phyloP scores from a whole-genome alignment of 2,329 filamentous ascomycete genomes.

The Epicoccum nigrum region DNA sequence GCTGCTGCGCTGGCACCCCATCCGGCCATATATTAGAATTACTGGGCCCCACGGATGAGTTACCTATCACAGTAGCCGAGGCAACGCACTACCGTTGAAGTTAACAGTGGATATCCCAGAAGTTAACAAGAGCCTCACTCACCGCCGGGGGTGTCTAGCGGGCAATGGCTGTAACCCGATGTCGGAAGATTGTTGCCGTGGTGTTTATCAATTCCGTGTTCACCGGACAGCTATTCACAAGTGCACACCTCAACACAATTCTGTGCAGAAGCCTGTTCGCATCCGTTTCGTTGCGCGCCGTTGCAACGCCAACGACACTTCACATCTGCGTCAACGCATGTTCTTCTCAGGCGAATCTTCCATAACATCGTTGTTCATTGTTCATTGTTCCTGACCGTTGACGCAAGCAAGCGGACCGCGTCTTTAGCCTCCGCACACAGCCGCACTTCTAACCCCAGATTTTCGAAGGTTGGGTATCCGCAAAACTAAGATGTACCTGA shows the following conservation, averaged over 20 bases:
- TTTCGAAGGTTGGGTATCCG: constrained; percentile 21
- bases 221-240: constrained; percentile 10
- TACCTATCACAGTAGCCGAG: constrained; percentile 18
- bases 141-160: constrained; percentile 8
- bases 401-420: constrained; percentile 16
- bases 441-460: constrained; percentile 16
- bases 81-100: constrained; percentile 15
- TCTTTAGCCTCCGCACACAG: constrained; percentile 15
- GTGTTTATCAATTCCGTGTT: constrained; percentile 11
- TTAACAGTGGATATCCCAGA: constrained; percentile 16
- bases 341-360: neutral
- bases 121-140: constrained; percentile 19
- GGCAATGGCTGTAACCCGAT: constrained; percentile 1
- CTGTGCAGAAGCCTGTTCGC: constrained; percentile 9
- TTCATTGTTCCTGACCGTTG: constrained; percentile 15
- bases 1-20: constrained; percentile 8
- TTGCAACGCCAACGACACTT: neutral
- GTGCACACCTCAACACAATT: constrained; percentile 15
- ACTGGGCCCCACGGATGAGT: constrained; percentile 12
- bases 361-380: neutral
- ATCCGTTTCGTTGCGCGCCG: neutral
- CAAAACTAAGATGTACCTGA: constrained; percentile 17
- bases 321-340: neutral
- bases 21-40: constrained; percentile 8
- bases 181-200: constrained; percentile 15